Conservation (phyloP, 306 rosid species). For the Ormosia emarginata region DNA sequence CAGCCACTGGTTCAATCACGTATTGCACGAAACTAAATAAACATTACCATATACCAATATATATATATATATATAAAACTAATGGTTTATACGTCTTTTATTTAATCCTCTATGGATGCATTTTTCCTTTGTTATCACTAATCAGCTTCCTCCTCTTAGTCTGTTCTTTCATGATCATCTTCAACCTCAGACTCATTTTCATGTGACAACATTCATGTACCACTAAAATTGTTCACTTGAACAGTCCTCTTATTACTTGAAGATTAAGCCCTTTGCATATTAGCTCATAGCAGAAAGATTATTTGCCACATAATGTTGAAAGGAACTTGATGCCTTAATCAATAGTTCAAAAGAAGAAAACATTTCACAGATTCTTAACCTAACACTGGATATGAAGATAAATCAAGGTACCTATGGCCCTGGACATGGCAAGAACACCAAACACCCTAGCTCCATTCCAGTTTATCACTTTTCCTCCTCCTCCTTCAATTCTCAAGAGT, state of each 20-base stretch:
- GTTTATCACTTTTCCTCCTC: conserved; percentile 91
- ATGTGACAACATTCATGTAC: background rate
- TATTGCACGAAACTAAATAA: background rate
- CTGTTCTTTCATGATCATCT: background rate
- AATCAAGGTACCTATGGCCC: conserved; percentile 88
- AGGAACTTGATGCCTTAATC: conserved; percentile 3
- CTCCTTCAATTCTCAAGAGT: conserved; percentile 64
- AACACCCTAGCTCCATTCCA: conserved; percentile 95
- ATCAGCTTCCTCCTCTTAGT: background rate
- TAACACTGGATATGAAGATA: conserved; percentile 29
- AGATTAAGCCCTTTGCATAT: background rate
- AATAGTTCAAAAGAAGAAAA: conserved; percentile 4
- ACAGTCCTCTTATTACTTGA: background rate
- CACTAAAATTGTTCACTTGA: background rate
- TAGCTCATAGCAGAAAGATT: conserved; percentile 9
- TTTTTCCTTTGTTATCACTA: background rate
- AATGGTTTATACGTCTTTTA: background rate
- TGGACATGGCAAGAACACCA: conserved; percentile 72
- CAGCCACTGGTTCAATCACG: background rate
- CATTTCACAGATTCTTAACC: background rate
- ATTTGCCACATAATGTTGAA: conserved; percentile 2
- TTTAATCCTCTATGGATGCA: background rate
- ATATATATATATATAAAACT: background rate
- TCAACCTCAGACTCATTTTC: background rate
- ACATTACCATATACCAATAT: background rate